Evolutionary conservation across 257 asterid species (phyloP).

Genomic region (Solanum chmielewskii): DNA sequence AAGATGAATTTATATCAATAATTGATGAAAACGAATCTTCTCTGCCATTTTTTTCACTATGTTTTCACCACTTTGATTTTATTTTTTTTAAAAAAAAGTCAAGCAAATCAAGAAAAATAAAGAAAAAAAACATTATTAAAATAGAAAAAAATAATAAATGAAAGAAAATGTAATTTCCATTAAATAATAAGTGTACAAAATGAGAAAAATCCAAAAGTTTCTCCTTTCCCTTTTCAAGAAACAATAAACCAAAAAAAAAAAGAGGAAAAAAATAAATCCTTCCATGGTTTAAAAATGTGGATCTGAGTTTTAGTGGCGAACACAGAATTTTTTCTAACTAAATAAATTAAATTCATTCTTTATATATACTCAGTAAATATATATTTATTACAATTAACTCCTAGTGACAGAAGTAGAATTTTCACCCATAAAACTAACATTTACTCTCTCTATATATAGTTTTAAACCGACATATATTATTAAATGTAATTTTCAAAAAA

Average conservation of each 20-base stretch:
- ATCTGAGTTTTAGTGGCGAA: not conserved
- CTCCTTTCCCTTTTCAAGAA: not conserved
- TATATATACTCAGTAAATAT: not conserved
- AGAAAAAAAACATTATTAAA: not conserved
- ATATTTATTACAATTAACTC: not conserved
- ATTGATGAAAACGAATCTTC: slow-evolving; percentile 33
- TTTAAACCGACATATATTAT: not conserved
- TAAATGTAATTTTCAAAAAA: not conserved
- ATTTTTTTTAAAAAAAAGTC: not conserved
- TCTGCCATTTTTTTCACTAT: slow-evolving; percentile 21
- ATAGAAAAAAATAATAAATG: not conserved
- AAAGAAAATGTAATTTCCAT: not conserved
- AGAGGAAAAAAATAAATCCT: not conserved
- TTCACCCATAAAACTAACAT: not conserved
- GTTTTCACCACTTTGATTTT: slow-evolving; percentile 13
- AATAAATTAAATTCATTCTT: too few species aligned
- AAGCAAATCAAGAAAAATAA: not conserved
- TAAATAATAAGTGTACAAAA: not conserved
- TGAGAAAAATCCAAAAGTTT: not conserved
- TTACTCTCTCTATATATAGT: not conserved
- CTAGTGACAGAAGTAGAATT: not conserved
- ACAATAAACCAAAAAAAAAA: not conserved
- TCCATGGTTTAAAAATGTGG: not conserved
- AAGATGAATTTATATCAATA: slow-evolving; percentile 32
- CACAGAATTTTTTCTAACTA: not conserved